Evolutionary conservation across 306 rosid species (phyloP).

Genomic region (Ziziphus jujuba): DNA sequence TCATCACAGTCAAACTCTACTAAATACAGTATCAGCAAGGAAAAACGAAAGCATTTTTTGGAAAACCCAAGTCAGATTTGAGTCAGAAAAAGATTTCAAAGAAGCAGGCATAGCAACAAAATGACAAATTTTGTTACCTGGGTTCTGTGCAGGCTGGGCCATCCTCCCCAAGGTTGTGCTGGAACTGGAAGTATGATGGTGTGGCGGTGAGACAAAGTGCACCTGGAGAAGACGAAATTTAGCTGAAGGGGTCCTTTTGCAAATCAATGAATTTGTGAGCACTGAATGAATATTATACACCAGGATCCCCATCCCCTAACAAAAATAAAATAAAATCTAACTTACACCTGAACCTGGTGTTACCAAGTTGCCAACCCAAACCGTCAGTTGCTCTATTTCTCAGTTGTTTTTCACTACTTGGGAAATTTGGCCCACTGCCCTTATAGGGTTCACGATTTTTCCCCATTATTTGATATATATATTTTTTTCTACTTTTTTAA

Average conservation of each 20-base stretch:
- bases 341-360: too few relatives aligned
- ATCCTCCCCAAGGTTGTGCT: conserved; percentile 38
- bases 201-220: conserved; percentile 16
- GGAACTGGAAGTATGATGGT: conserved; percentile 5
- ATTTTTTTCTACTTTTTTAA: too few relatives aligned
- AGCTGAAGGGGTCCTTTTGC: conserved; percentile 6
- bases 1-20: background rate
- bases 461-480: too few relatives aligned
- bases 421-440: too few relatives aligned
- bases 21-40: too few relatives aligned
- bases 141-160: conserved; percentile 50
- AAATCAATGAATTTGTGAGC: conserved; percentile 15
- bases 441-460: too few relatives aligned
- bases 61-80: too few relatives aligned
- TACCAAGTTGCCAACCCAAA: too few relatives aligned
- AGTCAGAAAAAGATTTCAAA: background rate
- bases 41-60: too few relatives aligned
- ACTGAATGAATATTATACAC: background rate
- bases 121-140: conserved; percentile 27
- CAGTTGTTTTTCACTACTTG: too few relatives aligned
- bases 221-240: conserved; percentile 5
- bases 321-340: background rate
- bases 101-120: background rate
- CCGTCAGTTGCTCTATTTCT: too few relatives aligned
- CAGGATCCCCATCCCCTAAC: background rate